Evolutionary conservation across 2,329 filamentous ascomycete species (phyloP), one percentile per base, ranked within the genome.

Genomic region (Aureobasidium uvarum): DNA sequence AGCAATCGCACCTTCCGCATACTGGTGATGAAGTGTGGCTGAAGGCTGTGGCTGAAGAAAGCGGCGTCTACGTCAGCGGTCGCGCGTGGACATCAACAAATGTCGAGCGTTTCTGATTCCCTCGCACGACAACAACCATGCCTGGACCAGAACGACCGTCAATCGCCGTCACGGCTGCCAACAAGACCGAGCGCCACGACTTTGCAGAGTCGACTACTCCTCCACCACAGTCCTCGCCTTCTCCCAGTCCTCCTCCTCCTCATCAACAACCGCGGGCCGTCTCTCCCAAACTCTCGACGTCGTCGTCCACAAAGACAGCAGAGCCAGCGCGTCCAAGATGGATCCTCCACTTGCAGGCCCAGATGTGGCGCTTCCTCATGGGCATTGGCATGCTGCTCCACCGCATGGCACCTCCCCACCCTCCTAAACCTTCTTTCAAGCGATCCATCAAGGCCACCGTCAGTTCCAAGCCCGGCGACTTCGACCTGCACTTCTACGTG

Each of bases 361-460:
- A 81, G 33, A 83, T 87, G 73, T 90, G 87, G 87, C 83, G 89
- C 62, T 81, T 83, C 65, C 79, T 90, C 48, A 89, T 90, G 84
- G 81, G 81, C 66, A 81, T 90, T 65, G 88, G 87, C 72, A 90
- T 90, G 87, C 79, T 83, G 67, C 77, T 91, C 45, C 88, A 91
- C 73, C 83, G 82, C 64, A 77, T 87, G 66, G 84, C 87, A 0
- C 77, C 81, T 48, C 86, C 87, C 7, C 80, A 83, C 58, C 86
- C 88, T 6, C 85, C 86, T 1, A 78, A 77, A 38, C 86, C 87
- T 2, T 76, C 81, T 36, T 91, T 91, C 76, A 80, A 80, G 54
- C 82, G 81, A 51, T 79, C 79, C 20, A 81, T 90, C 38, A 74
- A 80, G 31, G 81, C 81, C 66, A 83, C 78, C 66, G 75, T 80